phyloP scores from a whole-genome alignment of 2,329 filamentous ascomycete species.

The Fusarium mexicanum region DNA sequence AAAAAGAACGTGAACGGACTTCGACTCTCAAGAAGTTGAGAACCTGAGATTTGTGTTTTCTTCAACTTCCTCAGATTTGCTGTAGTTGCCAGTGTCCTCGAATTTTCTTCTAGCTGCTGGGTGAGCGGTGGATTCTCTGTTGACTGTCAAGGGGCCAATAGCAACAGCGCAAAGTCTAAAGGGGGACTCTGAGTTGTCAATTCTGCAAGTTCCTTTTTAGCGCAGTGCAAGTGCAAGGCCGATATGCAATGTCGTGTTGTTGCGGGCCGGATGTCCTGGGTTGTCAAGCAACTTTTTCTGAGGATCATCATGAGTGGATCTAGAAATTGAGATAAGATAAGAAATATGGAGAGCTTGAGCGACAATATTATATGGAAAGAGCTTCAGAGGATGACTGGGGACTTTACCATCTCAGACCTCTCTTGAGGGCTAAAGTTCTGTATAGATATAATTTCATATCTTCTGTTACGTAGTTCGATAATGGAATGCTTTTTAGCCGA shows the following conservation, averaged over 20 bases:
- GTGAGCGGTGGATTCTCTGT: conserved; percentile 26
- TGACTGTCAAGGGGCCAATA: conserved; percentile 19
- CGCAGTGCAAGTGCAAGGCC: conserved; percentile 29
- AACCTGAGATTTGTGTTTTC: conserved; percentile 11
- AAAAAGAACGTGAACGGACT: not conserved
- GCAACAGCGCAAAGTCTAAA: conserved; percentile 6
- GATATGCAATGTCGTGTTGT: conserved; percentile 37
- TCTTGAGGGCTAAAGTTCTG: not conserved
- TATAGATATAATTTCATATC: too few relatives aligned
- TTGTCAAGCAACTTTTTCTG: conserved; percentile 42
- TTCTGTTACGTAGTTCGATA: not conserved
- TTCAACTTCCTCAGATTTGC: conserved; percentile 36
- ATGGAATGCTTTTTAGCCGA: accelerated
- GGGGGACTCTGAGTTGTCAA: conserved; percentile 27
- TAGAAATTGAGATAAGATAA: conserved; percentile 29
- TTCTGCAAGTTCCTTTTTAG: conserved; percentile 36
- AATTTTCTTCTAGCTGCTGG: conserved; percentile 35
- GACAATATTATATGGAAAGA: conserved; percentile 35
- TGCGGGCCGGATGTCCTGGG: conserved; percentile 34
- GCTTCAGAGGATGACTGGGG: not conserved
- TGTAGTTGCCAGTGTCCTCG: conserved; percentile 23
- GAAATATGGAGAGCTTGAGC: conserved; percentile 4
- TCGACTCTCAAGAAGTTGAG: not conserved
- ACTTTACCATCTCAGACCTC: not conserved
- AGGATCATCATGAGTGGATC: conserved; percentile 38